Percentiles rank a stretch among this genome's conserved stretches.
Evolutionary conservation across 768 basidiomycete species (phyloP).

Genomic region (Boletus subparvulus): DNA sequence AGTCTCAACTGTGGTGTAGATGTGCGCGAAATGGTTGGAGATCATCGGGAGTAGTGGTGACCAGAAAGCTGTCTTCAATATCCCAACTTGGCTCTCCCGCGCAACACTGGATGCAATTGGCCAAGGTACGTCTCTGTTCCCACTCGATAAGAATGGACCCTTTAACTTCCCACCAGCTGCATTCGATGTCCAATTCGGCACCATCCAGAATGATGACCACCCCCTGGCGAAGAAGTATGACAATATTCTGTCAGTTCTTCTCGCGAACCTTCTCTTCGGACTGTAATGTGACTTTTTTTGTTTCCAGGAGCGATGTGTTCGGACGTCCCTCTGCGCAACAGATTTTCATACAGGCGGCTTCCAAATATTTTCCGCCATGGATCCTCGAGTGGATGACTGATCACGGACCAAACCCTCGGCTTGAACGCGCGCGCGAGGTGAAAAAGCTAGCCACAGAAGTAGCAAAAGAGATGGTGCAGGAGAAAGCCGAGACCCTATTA

Average conservation of each 20-base stretch:
- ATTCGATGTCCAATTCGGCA: slow-evolving; percentile 49
- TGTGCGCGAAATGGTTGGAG: slow-evolving; percentile 27
- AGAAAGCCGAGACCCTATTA: slow-evolving; percentile 14
- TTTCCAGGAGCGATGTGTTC: slow-evolving; percentile 20
- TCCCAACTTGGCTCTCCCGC: slow-evolving; percentile 37
- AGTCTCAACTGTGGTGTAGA: slow-evolving; percentile 8
- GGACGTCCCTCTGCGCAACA: slow-evolving; percentile 16
- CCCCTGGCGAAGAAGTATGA: slow-evolving; percentile 10
- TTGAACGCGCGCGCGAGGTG: slow-evolving; percentile 16
- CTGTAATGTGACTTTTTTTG: slow-evolving; percentile 8
- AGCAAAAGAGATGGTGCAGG: slow-evolving; percentile 18
- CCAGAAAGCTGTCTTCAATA: slow-evolving; percentile 21
- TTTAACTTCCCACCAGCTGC: slow-evolving; percentile 32
- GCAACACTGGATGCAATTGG: slow-evolving; percentile 53
- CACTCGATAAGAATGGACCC: not conserved
- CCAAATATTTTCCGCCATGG: slow-evolving; percentile 14
- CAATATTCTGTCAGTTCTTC: slow-evolving; percentile 13
- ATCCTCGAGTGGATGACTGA: slow-evolving; percentile 37
- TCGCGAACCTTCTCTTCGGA: slow-evolving; percentile 1
- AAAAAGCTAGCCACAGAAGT: slow-evolving; percentile 2
- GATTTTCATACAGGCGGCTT: slow-evolving; percentile 15
- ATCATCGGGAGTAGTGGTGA: slow-evolving; percentile 6
- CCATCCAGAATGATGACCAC: slow-evolving; percentile 10
- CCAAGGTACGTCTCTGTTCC: slow-evolving; percentile 33
- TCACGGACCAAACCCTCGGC: slow-evolving; percentile 21